phyloP scores from a whole-genome alignment of 371 early-diverging fungal species.

The Smittium culicis region DNA sequence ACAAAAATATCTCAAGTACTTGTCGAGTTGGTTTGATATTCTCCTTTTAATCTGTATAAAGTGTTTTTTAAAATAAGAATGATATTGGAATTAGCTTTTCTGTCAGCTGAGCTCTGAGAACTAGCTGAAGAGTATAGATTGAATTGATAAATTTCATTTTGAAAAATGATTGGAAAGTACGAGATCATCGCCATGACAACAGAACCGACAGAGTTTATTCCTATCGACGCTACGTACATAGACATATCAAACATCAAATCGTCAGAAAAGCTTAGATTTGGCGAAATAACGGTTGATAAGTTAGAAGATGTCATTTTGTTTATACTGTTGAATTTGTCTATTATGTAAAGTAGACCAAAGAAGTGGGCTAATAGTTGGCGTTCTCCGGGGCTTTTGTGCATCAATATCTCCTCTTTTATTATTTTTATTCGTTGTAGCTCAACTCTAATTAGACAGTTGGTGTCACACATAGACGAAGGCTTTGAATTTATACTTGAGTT shows the following conservation, averaged over 20 bases:
- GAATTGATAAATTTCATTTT: conserved; percentile 1
- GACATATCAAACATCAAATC: conserved; percentile 30
- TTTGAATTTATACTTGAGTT: background rate
- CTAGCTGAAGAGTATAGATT: background rate
- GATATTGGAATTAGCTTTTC: background rate
- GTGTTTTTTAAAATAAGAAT: background rate
- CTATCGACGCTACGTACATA: conserved; percentile 15
- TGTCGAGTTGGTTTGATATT: too few species aligned
- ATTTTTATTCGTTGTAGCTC: conserved; percentile 21
- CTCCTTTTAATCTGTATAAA: too few species aligned
- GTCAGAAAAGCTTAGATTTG: conserved; percentile 61
- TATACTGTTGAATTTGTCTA: conserved; percentile 38
- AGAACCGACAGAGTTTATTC: background rate
- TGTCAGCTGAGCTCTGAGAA: background rate
- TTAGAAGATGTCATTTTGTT: conserved; percentile 76
- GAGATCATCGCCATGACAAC: background rate
- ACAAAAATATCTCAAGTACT: too few species aligned
- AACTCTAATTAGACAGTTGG: background rate
- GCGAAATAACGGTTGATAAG: conserved; percentile 73
- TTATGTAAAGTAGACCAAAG: conserved; percentile 44
- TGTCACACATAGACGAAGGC: background rate
- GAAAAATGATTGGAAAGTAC: background rate
- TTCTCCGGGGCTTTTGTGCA: conserved; percentile 27
- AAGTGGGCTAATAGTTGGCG: conserved; percentile 42
- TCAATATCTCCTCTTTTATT: conserved; percentile 34